Conservation (phyloP, 2,329 filamentous ascomycete species). For the Aspergillus bombycis region DNA sequence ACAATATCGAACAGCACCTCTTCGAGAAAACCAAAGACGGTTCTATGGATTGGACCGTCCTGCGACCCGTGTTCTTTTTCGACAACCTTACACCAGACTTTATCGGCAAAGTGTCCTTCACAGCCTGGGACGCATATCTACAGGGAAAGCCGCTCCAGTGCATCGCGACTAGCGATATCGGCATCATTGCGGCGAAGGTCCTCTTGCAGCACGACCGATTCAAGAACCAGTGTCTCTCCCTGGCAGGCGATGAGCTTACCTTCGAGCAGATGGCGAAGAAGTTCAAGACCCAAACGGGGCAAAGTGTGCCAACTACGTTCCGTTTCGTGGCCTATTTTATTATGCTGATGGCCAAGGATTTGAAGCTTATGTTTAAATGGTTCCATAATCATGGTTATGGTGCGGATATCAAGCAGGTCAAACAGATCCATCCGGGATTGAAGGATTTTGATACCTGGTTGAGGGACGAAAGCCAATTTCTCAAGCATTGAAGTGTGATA, state of each 20-base stretch:
- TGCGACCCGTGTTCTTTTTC: slow-evolving; percentile 66
- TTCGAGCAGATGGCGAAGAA: slow-evolving; percentile 49
- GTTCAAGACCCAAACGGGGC: slow-evolving; percentile 52
- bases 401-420: slow-evolving; percentile 49
- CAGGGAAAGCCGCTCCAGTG: slow-evolving; percentile 48
- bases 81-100: slow-evolving; percentile 57
- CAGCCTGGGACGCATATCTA: slow-evolving; percentile 44
- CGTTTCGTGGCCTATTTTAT: slow-evolving; percentile 44
- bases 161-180: slow-evolving; percentile 55
- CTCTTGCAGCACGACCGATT: slow-evolving; percentile 52
- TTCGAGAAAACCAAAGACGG: slow-evolving; percentile 43
- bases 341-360: slow-evolving; percentile 48
- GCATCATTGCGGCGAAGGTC: slow-evolving; percentile 53
- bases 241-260: slow-evolving; percentile 58
- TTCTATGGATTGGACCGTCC: slow-evolving; percentile 62
- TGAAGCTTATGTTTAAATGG: slow-evolving; percentile 56
- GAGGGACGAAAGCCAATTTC: slow-evolving; percentile 50
- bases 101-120: slow-evolving; percentile 52
- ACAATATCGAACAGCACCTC: slow-evolving; percentile 64
- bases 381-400: slow-evolving; percentile 53
- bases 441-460: slow-evolving; percentile 55
- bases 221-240: slow-evolving; percentile 35
- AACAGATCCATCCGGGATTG: slow-evolving; percentile 49
- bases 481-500: not conserved
- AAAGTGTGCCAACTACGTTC: slow-evolving; percentile 47